Base-by-base conservation (phyloP, 208 protist species). In the Trypanosoma scelopori region DNA sequence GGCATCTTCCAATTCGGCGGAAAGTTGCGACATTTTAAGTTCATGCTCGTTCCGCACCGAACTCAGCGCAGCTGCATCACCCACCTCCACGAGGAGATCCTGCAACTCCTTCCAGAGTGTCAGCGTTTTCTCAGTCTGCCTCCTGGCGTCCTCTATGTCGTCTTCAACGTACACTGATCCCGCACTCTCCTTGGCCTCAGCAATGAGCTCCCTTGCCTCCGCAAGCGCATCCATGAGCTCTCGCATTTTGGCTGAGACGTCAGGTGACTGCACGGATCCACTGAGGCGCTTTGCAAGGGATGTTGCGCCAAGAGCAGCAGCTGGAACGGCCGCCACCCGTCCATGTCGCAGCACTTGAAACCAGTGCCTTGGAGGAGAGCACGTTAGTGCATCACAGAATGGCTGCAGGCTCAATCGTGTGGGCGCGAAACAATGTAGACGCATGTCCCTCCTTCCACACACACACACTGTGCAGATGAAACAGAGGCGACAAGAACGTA, bases 101-200 rank as follows among this genome's bases (percentile, higher is more conserved):
- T 80, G 69, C 18, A 93, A 42, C 1, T 60, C 69, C 15, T 74
- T 59, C 84, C 82, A 93, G 11, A 76, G 69, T 20, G 75, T 52
- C 52, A 93, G 47, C 42, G 78, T 74, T 16, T 87, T 73, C 18
- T 81, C 61, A 2, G 81, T 86, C 56, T 85, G 70, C 18, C 25
- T 53, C 46, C 63, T 59, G 0, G 87, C 87, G 50, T 93, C 87
- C 25, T 87, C 67, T 22, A 91, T 79, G 51, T 93, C 87, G 3
- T 91, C 87, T 12, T 52, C 48, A 45, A 82, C 87, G 63, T 93
- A 93, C 0, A 79, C 81, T 15, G 82, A 86, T 32, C 87, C 84
- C 5, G 78, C 64, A 27, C 80, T 89, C 20, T 93, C 87, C 27
- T 66, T 71, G 0, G 87, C 76, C 32, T 93, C 87, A 16, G 58